These are phyloP conservation scores for Starmerella apicola DNA, from an alignment of 805 yeast species.

Conservation along the genomic window DNA sequence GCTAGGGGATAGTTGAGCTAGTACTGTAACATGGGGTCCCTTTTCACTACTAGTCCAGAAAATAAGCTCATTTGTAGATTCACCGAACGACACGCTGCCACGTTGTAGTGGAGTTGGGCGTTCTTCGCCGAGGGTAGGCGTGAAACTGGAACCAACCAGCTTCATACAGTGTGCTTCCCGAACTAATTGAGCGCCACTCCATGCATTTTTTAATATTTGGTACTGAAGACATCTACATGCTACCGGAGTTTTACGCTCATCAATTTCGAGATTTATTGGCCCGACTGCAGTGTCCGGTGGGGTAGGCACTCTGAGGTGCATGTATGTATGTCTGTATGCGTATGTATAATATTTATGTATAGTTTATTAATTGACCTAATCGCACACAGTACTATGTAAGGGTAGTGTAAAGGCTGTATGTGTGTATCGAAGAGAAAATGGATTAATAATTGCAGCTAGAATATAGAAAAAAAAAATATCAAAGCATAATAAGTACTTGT, in stretches of 20 bases:
- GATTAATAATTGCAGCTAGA: too few species aligned
- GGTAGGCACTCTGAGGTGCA: too few species aligned
- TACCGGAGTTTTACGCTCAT: constrained; percentile 8
- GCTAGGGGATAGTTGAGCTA: constrained; percentile 3
- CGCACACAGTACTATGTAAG: too few species aligned
- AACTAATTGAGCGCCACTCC: constrained; percentile 3
- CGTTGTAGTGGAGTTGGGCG: neutral
- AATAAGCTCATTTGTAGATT: constrained; percentile 2
- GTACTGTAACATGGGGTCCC: neutral
- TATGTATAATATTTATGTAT: too few species aligned
- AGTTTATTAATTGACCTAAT: too few species aligned
- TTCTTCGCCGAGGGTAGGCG: neutral
- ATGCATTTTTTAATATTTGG: constrained; percentile 5
- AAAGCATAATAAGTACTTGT: too few species aligned
- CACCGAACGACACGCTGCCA: constrained; percentile 3
- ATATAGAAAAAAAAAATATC: constrained; percentile 5
- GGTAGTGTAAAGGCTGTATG: too few species aligned
- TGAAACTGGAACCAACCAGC: neutral
- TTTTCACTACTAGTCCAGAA: neutral
- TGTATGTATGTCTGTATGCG: too few species aligned
- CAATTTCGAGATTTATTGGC: constrained; percentile 4
- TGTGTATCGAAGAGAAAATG: too few species aligned
- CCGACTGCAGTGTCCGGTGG: too few species aligned
- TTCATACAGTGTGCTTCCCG: neutral
- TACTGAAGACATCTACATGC: constrained; percentile 7